Evolutionary conservation across 345 rosid species (phyloP).

Genomic region (Rhodamnia argentea): DNA sequence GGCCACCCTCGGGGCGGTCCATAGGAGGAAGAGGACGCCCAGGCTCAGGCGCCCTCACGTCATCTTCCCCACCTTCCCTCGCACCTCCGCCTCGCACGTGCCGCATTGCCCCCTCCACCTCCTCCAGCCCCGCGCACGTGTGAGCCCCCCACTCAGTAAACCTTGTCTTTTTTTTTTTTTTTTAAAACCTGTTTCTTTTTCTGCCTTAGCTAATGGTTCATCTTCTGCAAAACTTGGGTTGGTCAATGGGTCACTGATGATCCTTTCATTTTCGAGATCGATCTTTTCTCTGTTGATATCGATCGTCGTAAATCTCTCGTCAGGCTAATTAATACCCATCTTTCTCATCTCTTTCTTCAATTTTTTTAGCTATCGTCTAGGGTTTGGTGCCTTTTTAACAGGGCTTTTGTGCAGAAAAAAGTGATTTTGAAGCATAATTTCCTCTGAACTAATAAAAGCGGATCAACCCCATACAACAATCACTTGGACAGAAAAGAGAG

Average conservation of each 20-base stretch:
- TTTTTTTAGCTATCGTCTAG: not conserved
- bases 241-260: not conserved
- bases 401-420: not conserved
- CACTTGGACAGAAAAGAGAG: not conserved
- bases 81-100: constrained; percentile 31
- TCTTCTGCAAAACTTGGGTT: not conserved
- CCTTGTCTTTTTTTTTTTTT: too few relatives aligned
- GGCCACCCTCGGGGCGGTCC: constrained; percentile 36
- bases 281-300: not conserved
- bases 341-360: not conserved
- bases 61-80: constrained; percentile 28
- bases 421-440: not conserved
- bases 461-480: not conserved
- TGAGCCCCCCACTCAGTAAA: constrained; percentile 20
- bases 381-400: not conserved
- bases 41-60: constrained; percentile 68
- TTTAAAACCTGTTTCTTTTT: not conserved
- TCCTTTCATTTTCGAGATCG: not conserved
- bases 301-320: not conserved
- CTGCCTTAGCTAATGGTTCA: not conserved
- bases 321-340: not conserved
- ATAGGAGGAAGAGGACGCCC: constrained; percentile 72
- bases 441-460: not conserved
- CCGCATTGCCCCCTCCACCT: constrained; percentile 18
- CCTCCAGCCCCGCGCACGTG: constrained; percentile 48